phyloP scores from a whole-genome alignment of 2,329 filamentous ascomycete genomes.

The Trichoderma pleuroti region DNA sequence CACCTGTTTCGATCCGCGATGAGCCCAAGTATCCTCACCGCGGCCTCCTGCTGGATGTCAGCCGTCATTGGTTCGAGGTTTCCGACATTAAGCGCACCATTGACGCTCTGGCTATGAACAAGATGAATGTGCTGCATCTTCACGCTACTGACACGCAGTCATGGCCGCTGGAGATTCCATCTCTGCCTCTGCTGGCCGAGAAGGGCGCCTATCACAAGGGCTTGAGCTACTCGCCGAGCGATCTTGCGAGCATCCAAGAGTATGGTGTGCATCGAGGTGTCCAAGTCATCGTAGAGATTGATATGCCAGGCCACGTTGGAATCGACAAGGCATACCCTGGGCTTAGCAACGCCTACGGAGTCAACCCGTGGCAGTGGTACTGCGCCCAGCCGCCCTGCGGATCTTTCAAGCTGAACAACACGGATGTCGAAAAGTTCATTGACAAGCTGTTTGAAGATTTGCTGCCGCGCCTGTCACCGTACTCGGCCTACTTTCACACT shows the following conservation, averaged over 20 bases:
- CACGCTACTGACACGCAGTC: slow-evolving; percentile 82
- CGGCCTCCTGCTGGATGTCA: slow-evolving; percentile 75
- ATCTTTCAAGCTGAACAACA: slow-evolving; percentile 72
- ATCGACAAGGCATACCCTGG: slow-evolving; percentile 51
- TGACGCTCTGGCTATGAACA: slow-evolving; percentile 72
- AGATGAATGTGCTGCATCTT: slow-evolving; percentile 78
- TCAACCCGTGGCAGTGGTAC: slow-evolving; percentile 55
- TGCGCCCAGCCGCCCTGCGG: slow-evolving; percentile 65
- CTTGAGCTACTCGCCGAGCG: slow-evolving; percentile 63
- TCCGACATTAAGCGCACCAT: slow-evolving; percentile 69
- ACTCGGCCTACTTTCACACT: slow-evolving; percentile 75
- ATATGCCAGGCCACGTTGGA: slow-evolving; percentile 59
- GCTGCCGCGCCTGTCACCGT: slow-evolving; percentile 66
- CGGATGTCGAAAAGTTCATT: slow-evolving; percentile 67
- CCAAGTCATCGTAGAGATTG: slow-evolving; percentile 56
- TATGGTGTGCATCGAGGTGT: slow-evolving; percentile 63
- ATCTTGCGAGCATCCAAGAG: slow-evolving; percentile 64
- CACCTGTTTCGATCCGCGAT: slow-evolving; percentile 71
- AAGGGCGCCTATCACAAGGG: slow-evolving; percentile 70
- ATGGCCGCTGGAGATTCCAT: slow-evolving; percentile 78
- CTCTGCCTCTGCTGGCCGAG: slow-evolving; percentile 63
- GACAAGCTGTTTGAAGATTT: slow-evolving; percentile 71
- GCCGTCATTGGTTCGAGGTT: slow-evolving; percentile 67
- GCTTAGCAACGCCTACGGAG: slow-evolving; percentile 53
- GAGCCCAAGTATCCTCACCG: slow-evolving; percentile 71